Evolutionary conservation across 2,329 filamentous ascomycete genomes (phyloP).

Genomic region (Venturia nashicola): DNA sequence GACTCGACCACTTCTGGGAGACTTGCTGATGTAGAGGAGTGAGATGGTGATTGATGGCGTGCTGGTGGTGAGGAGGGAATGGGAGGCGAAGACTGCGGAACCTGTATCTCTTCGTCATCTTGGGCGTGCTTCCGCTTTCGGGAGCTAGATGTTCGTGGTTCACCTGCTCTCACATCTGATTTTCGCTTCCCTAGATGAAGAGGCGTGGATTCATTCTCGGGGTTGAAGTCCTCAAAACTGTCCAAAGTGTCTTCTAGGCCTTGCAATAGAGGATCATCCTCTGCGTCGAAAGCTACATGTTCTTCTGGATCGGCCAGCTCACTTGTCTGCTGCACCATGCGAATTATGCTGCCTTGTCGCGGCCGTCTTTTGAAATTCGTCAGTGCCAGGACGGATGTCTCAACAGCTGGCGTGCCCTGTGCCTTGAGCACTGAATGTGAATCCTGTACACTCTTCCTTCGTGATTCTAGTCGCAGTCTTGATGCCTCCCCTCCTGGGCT

Average conservation of each 20-base stretch:
- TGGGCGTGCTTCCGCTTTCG: conserved; percentile 26
- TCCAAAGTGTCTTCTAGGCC: conserved; percentile 29
- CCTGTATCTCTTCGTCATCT: conserved; percentile 20
- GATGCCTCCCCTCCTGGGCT: conserved; percentile 8
- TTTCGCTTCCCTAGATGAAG: conserved; percentile 27
- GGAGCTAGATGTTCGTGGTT: conserved; percentile 17
- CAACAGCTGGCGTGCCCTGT: conserved; percentile 29
- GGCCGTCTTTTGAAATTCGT: conserved; percentile 37
- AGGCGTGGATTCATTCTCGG: conserved; percentile 57
- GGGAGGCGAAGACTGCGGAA: conserved; percentile 26
- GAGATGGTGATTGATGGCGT: neutral
- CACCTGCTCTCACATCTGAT: conserved; percentile 13
- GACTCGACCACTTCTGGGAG: conserved; percentile 22
- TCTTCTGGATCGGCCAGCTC: conserved; percentile 20
- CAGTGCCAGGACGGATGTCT: conserved; percentile 35
- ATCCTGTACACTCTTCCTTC: neutral
- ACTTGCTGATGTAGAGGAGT: conserved; percentile 13
- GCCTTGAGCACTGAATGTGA: conserved; percentile 4
- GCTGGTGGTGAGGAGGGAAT: conserved; percentile 21
- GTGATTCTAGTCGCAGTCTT: neutral
- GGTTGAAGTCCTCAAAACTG: conserved; percentile 35
- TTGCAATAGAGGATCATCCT: conserved; percentile 27
- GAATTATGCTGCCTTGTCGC: conserved; percentile 36
- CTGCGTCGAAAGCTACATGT: conserved; percentile 30
- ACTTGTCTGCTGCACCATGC: conserved; percentile 33